Evolutionary conservation across 176 grass and related monocot species (phyloP).

Genomic region (Alopecurus myosuroides): DNA sequence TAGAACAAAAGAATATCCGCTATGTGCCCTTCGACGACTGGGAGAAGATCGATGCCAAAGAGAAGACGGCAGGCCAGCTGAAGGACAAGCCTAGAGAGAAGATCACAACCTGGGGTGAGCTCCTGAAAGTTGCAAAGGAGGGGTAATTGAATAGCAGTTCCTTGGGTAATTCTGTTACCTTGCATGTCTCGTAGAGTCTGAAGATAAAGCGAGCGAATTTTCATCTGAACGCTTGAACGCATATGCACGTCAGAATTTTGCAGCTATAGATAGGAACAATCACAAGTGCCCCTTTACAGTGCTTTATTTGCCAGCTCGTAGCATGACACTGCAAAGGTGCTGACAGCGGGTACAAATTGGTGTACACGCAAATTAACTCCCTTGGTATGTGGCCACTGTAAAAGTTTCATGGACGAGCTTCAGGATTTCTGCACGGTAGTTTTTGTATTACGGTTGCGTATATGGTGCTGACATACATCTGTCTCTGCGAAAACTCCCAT

Average conservation of each 20-base stretch:
- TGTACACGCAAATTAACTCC: background rate
- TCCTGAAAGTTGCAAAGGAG: constrained; percentile 37
- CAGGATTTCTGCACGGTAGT: background rate
- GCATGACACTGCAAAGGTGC: background rate
- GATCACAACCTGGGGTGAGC: constrained; percentile 58
- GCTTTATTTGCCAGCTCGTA: background rate
- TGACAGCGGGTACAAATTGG: background rate
- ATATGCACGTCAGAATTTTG: background rate
- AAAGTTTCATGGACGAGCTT: background rate
- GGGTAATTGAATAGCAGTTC: background rate
- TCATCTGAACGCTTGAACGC: background rate
- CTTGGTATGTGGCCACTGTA: background rate
- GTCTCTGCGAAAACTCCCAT: no score
- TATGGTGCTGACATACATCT: no score
- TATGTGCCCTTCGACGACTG: constrained; percentile 60
- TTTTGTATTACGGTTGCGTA: no score
- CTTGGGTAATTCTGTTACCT: background rate
- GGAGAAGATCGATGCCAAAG: constrained; percentile 69
- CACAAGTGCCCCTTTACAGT: background rate
- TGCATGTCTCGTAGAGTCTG: background rate
- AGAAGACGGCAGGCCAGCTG: constrained; percentile 47
- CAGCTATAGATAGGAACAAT: background rate
- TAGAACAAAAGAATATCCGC: constrained; percentile 45
- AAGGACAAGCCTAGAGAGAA: constrained; percentile 78
- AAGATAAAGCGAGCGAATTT: background rate